Evolutionary conservation across 2,329 filamentous ascomycete species (phyloP).

Genomic region (Colletotrichum gigasporum): DNA sequence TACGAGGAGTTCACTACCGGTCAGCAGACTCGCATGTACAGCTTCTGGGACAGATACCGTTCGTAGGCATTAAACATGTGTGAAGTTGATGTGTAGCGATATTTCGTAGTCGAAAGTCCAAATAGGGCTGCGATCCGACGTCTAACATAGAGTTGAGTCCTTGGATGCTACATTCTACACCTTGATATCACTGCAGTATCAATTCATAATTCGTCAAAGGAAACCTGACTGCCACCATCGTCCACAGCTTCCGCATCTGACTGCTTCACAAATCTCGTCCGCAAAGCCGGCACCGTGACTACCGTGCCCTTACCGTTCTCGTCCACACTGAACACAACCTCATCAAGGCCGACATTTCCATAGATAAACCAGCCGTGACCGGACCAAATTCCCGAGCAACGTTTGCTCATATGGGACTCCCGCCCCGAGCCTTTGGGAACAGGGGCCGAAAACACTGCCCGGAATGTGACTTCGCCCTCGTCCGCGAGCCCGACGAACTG

Average conservation of each 20-base stretch:
- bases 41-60: slow-evolving; percentile 49
- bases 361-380: slow-evolving; percentile 30
- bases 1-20: slow-evolving; percentile 55
- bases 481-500: slow-evolving; percentile 1
- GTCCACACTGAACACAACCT: slow-evolving; percentile 30
- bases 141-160: not conserved
- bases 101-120: no score
- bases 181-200: not conserved
- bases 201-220: not conserved
- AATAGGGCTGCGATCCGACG: no score
- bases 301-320: not conserved
- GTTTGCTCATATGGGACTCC: not conserved
- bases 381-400: not conserved
- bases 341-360: slow-evolving; percentile 30
- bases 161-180: no score
- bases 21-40: slow-evolving; percentile 51
- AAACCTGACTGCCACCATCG: no score
- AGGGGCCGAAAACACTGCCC: not conserved
- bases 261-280: not conserved
- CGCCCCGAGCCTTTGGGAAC: not conserved
- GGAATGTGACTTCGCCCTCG: not conserved
- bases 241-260: no score
- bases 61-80: no score
- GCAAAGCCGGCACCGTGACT: slow-evolving; percentile 18
- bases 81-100: no score